Evolutionary conservation across 2,329 filamentous ascomycete species (phyloP).

Genomic region (Chrysoporthe austroafricana): DNA sequence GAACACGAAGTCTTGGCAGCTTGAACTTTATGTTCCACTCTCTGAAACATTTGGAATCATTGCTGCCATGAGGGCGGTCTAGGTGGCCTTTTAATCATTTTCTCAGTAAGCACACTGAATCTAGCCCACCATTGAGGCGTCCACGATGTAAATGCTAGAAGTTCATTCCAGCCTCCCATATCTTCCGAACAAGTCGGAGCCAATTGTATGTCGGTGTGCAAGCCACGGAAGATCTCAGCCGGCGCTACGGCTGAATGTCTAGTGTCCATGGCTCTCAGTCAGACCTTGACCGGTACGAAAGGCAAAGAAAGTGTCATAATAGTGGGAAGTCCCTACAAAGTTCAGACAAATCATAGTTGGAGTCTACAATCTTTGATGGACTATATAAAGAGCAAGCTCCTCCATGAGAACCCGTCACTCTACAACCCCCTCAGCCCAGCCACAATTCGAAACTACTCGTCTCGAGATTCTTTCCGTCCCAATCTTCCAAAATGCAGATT

Average conservation of each 20-base stretch:
- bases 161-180: too few relatives aligned
- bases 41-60: background rate
- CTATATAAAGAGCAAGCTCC: background rate
- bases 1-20: background rate
- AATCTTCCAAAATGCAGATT: conserved; percentile 1
- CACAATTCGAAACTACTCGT: background rate
- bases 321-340: too few relatives aligned
- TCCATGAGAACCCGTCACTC: background rate
- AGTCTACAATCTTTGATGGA: too few relatives aligned
- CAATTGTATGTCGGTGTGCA: too few relatives aligned
- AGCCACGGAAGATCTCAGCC: too few relatives aligned
- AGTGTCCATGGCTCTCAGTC: too few relatives aligned
- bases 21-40: background rate
- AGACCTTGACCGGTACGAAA: too few relatives aligned
- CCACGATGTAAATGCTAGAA: background rate
- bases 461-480: background rate
- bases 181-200: too few relatives aligned
- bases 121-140: background rate
- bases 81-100: background rate
- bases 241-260: too few relatives aligned
- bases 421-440: background rate
- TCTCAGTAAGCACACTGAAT: background rate
- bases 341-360: too few relatives aligned
- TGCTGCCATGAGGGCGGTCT: background rate
- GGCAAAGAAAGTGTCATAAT: too few relatives aligned